A percentile compares a stretch with the other conserved stretches of the same genome.
Evolutionary conservation across 108 stramenopile genomes (phyloP).

Genomic region (Tribonema minus): DNA sequence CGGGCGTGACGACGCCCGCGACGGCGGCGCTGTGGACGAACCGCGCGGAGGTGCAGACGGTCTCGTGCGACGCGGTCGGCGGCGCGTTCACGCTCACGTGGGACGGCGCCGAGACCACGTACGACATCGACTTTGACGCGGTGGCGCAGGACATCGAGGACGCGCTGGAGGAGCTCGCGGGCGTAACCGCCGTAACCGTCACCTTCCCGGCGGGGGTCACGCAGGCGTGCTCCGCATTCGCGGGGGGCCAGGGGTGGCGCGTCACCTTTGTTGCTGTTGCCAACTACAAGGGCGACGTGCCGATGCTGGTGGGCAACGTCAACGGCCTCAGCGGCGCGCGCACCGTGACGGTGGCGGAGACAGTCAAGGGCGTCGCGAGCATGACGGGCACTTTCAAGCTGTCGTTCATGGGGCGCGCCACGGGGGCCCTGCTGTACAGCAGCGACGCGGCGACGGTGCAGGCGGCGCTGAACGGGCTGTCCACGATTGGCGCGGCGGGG

Average conservation of each 20-base stretch:
- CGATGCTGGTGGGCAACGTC: constrained; percentile 52
- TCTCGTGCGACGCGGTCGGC: too few species aligned
- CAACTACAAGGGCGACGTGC: constrained; percentile 61
- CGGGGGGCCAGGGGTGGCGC: too few species aligned
- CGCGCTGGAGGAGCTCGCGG: background rate
- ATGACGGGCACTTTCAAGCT: constrained; percentile 65
- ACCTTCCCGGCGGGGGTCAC: constrained; percentile 1
- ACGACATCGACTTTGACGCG: constrained; percentile 48
- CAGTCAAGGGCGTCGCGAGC: constrained; percentile 58
- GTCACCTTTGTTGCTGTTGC: constrained; percentile 63
- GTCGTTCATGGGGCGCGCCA: constrained; percentile 63
- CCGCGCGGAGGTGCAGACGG: background rate
- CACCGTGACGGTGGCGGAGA: constrained; percentile 50
- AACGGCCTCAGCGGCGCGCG: constrained; percentile 64
- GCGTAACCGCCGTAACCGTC: too few species aligned
- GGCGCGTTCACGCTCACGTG: constrained; percentile 68
- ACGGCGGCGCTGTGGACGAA: background rate
- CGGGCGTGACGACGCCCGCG: too few species aligned
- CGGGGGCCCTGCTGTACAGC: constrained; percentile 47
- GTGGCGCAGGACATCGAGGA: constrained; percentile 46
- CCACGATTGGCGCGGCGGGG: background rate
- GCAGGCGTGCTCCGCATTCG: too few species aligned
- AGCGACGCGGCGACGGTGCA: constrained; percentile 49
- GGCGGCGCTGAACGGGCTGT: background rate
- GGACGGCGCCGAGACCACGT: constrained; percentile 59